phyloP scores from a whole-genome alignment of 2,329 filamentous ascomycete species.

The Trichoderma oligosporum region DNA sequence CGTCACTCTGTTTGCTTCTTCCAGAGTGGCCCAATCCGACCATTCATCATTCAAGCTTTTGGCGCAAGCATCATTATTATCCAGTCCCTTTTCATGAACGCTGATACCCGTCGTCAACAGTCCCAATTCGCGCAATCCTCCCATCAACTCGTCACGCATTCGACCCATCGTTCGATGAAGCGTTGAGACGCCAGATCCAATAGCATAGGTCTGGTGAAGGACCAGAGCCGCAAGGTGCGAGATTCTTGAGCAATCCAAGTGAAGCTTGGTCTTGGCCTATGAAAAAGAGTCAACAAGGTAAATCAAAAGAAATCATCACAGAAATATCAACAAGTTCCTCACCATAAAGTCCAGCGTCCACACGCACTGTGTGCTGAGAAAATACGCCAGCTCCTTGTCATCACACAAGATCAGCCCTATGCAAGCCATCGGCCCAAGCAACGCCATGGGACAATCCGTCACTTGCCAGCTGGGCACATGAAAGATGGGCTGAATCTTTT shows the following conservation, averaged over 20 bases:
- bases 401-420: conserved; percentile 28
- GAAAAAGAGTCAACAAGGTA: not conserved
- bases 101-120: conserved; percentile 25
- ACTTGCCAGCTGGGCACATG: conserved; percentile 31
- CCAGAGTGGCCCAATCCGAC: conserved; percentile 26
- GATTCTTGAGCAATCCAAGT: conserved; percentile 26
- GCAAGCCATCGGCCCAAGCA: conserved; percentile 31
- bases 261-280: conserved; percentile 27
- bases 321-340: too few relatives aligned
- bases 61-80: not conserved
- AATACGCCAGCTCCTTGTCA: conserved; percentile 18
- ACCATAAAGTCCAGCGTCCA: conserved; percentile 31
- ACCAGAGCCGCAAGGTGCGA: conserved; percentile 30
- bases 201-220: conserved; percentile 32
- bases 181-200: conserved; percentile 31
- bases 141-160: conserved; percentile 29
- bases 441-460: conserved; percentile 23
- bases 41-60: conserved; percentile 22
- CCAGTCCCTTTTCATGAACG: not conserved
- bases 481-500: conserved; percentile 30
- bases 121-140: conserved; percentile 29
- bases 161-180: conserved; percentile 31
- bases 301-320: too few relatives aligned
- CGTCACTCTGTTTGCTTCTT: conserved; percentile 27
- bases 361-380: conserved; percentile 28